Conservation (phyloP, 148 eudicot genomes). For the Diospyros lotus region DNA sequence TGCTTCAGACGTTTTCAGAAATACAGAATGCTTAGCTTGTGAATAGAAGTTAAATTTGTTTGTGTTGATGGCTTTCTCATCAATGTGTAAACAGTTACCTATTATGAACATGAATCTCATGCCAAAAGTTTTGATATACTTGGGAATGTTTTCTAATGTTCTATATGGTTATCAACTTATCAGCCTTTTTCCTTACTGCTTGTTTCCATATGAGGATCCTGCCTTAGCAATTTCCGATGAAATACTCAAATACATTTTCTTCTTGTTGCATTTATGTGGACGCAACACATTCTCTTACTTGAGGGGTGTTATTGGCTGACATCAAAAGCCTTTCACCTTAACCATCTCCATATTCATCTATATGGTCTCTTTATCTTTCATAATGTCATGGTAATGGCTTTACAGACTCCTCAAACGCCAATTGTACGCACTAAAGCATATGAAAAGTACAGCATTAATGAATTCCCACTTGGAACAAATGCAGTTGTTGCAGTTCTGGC, state of each 20-base stretch:
- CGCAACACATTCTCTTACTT: not conserved
- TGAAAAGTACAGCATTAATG: slow-evolving; percentile 64
- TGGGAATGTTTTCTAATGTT: not conserved
- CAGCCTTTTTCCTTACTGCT: not conserved
- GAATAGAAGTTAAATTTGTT: not conserved
- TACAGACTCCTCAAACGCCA: slow-evolving; percentile 96
- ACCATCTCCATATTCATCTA: not conserved
- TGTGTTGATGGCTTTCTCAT: not conserved
- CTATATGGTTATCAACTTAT: not conserved
- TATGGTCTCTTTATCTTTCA: slow-evolving; percentile 1
- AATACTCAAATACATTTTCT: not conserved
- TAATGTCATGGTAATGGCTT: slow-evolving; percentile 4
- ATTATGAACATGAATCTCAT: not conserved
- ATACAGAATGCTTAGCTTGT: not conserved
- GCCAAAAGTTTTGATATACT: not conserved
- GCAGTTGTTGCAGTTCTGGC: slow-evolving; percentile 95
- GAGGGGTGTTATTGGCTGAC: not conserved
- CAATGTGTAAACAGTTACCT: not conserved
- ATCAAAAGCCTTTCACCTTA: not conserved
- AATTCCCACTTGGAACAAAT: slow-evolving; percentile 87
- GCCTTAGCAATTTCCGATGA: not conserved
- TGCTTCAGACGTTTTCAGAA: not conserved
- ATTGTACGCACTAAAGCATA: slow-evolving; percentile 76
- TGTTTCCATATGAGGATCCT: not conserved
- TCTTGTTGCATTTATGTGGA: not conserved